Conservation (phyloP, 2,329 filamentous ascomycete genomes). For the Monilinia fructigena region DNA sequence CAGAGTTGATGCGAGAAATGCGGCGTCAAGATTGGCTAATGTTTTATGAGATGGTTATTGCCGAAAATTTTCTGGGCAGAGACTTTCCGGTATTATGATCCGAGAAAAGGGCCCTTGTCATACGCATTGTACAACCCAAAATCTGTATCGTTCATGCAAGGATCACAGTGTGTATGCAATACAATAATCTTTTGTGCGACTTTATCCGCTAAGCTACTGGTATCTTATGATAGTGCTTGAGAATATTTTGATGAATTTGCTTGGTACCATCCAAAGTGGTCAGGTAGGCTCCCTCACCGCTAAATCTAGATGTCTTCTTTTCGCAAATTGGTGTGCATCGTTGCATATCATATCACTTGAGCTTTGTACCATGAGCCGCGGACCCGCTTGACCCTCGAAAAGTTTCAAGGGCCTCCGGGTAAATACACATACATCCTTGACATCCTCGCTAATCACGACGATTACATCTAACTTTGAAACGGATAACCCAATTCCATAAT, state of each 20-base stretch:
- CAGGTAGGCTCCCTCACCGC: conserved; percentile 17
- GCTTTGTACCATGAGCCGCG: conserved; percentile 10
- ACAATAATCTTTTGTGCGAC: conserved; percentile 22
- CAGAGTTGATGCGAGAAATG: conserved; percentile 90
- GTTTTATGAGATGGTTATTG: conserved; percentile 18
- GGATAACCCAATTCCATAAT: conserved; percentile 9
- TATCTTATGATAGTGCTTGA: conserved; percentile 12
- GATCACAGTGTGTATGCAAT: conserved; percentile 23
- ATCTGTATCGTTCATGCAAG: conserved; percentile 23
- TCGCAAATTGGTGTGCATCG: neutral
- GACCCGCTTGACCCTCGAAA: conserved; percentile 9
- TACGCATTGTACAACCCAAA: conserved; percentile 21
- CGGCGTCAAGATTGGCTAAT: conserved; percentile 72
- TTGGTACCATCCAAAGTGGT: conserved; percentile 11
- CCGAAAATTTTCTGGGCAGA: conserved; percentile 2
- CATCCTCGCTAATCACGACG: conserved; percentile 12
- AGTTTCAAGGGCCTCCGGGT: conserved; percentile 14
- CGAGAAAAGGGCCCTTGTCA: conserved; percentile 18
- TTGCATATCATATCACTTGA: conserved; percentile 18
- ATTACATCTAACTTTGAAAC: conserved; percentile 14
- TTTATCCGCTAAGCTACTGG: conserved; percentile 21
- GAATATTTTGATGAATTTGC: conserved; percentile 12
- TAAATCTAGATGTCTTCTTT: conserved; percentile 9
- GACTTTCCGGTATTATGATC: conserved; percentile 18
- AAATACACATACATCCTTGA: conserved; percentile 10